Base-by-base conservation (phyloP, 2,329 filamentous ascomycete genomes). In the Botrytis cinerea region DNA sequence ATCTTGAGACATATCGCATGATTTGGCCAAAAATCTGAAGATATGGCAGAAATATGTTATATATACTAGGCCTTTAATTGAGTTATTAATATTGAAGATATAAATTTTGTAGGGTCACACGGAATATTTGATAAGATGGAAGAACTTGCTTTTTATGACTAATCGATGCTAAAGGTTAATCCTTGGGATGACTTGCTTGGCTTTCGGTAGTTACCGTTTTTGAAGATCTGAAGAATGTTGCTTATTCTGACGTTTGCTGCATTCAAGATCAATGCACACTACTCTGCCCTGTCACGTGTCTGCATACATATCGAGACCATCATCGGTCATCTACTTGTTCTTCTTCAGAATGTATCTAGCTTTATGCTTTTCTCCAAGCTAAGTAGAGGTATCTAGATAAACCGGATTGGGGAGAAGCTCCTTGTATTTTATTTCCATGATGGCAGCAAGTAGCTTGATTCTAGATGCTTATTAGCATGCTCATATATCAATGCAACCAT, bases 1-100 rank as follows among this genome's bases (percentile, higher is more conserved):
- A n/a, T 68, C 48, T 62, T 61, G 75, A 76, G 77, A 75, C 78
- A 79, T 79, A 51, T 75, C 73, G 73, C 76, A 77, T 77, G 16
- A 28, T 57, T 43, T 54, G 57, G n/a, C 25, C 28, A 57, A 4
- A 5, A 32, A 28, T 32, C 14, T 43, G n/a, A 9, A 57, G 35
- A n/a, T 68, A 68, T 68, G 40, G 54, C 28, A 68, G 38, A 68
- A 68, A 22, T 25, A 40, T 40, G 18, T 40, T 57, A 32, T 57
- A 68, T 68, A 68, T 57, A 35, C 40, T 16, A 32, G 25, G 20
- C 1, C 14, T 7, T 32, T 9, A 57, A 57, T 18, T 28, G 51
- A 28, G n/a, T 32, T 43, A 43, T 68, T 28, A 48, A 28, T 51
- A n/a, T 59, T 6, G 40, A 57, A 57, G 18, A 57, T 57, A n/a